These are phyloP conservation scores for Phialemoniopsis sp. DNA, from an alignment of 2,329 filamentous ascomycete genomes.

Conservation along the genomic window DNA sequence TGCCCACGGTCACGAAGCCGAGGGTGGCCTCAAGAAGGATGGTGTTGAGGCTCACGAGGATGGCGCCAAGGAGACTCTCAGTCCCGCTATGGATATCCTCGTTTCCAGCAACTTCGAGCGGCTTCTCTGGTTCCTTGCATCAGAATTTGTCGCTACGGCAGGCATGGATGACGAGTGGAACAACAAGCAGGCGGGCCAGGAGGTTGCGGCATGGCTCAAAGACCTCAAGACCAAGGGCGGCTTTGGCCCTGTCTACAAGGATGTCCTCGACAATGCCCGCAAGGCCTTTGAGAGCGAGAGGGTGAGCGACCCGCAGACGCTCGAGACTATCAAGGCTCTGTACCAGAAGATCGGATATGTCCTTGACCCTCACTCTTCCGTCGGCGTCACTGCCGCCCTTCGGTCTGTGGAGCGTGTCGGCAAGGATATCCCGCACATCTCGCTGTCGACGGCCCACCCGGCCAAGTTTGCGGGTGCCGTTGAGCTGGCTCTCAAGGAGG, in stretches of 20 bases:
- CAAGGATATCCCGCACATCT: constrained; percentile 64
- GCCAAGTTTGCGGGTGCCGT: constrained; percentile 92
- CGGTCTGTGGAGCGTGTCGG: constrained; percentile 58
- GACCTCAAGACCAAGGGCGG: constrained; percentile 77
- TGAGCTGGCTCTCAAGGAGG: constrained; percentile 67
- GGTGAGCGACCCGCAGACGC: constrained; percentile 61
- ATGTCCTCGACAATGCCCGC: constrained; percentile 68
- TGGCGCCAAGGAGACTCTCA: constrained; percentile 86
- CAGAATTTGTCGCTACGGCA: constrained; percentile 52
- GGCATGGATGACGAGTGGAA: constrained; percentile 63
- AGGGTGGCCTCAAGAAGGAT: constrained; percentile 61
- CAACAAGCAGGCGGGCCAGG: constrained; percentile 67
- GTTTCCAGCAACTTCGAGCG: constrained; percentile 97
- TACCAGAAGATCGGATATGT: constrained; percentile 61
- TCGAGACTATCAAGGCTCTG: constrained; percentile 58
- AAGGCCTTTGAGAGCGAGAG: constrained; percentile 78
- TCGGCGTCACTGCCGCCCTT: constrained; percentile 74
- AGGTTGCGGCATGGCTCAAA: constrained; percentile 73
- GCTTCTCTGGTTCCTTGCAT: constrained; percentile 87
- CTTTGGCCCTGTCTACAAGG: constrained; percentile 71
- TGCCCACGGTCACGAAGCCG: constrained; percentile 50
- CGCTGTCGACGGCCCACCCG: constrained; percentile 89
- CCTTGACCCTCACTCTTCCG: constrained; percentile 87
- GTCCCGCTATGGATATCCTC: constrained; percentile 96
- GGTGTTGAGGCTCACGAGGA: constrained; percentile 61